Conservation (phyloP, 169 alveolate species). For the Eimeria sp. region DNA sequence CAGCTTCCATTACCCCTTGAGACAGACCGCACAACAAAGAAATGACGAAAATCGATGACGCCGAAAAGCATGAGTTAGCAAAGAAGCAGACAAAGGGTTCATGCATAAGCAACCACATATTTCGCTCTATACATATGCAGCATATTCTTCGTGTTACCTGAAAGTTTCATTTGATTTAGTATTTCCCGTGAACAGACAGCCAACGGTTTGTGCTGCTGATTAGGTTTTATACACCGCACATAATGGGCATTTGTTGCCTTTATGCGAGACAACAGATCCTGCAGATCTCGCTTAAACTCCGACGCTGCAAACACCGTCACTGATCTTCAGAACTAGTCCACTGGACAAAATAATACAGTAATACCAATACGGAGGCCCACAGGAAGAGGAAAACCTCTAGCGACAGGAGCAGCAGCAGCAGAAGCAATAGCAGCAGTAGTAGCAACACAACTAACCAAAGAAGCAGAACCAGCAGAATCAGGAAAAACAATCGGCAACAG, state of each 20-base stretch:
- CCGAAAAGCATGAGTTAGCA: background rate
- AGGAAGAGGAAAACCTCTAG: background rate
- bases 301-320: background rate
- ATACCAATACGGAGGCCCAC: background rate
- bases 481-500: too few relatives aligned
- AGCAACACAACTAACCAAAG: background rate
- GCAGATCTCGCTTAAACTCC: constrained; percentile 40
- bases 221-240: constrained; percentile 76
- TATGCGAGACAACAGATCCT: constrained; percentile 23
- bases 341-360: too few relatives aligned
- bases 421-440: too few relatives aligned
- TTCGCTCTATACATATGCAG: too few relatives aligned
- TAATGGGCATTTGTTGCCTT: constrained; percentile 55
- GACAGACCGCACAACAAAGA: background rate
- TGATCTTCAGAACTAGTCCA: too few relatives aligned
- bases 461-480: background rate
- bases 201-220: constrained; percentile 14
- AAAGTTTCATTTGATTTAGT: constrained; percentile 44
- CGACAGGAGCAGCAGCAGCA: background rate
- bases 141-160: constrained; percentile 10
- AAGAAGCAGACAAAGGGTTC: background rate
- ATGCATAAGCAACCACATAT: background rate
- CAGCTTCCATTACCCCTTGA: constrained; percentile 77
- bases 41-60: background rate
- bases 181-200: background rate